Conservation (phyloP, 2,329 filamentous ascomycete genomes). For the Xylaria sp. region DNA sequence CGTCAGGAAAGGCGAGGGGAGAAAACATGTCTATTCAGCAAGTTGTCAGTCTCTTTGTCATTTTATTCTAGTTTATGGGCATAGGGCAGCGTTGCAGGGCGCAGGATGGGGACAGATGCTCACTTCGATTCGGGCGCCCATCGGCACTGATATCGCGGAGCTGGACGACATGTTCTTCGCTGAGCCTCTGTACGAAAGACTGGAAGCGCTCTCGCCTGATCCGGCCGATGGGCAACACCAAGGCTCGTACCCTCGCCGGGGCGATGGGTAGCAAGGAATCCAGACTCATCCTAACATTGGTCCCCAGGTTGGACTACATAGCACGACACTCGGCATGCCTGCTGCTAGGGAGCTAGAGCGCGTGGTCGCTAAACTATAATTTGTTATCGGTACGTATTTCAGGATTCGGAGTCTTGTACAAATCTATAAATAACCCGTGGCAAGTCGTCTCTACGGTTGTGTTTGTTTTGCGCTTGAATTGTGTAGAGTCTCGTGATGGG, state of each 20-base stretch:
- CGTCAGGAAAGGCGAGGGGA: constrained; percentile 85
- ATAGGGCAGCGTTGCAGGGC: background rate
- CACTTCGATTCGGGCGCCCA: constrained; percentile 86
- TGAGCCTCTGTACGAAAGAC: constrained; percentile 80
- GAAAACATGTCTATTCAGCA: constrained; percentile 84
- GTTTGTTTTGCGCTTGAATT: constrained; percentile 13
- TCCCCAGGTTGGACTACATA: constrained; percentile 43
- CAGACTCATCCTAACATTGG: constrained; percentile 78
- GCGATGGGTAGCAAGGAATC: constrained; percentile 92
- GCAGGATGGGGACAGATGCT: constrained; percentile 29
- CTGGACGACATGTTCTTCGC: constrained; percentile 82
- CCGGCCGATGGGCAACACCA: constrained; percentile 86
- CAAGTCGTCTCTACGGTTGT: background rate
- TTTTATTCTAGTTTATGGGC: background rate
- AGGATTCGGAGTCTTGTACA: background rate
- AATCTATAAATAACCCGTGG: background rate
- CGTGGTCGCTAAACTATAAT: constrained; percentile 3
- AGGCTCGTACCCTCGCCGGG: constrained; percentile 87
- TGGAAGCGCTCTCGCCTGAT: constrained; percentile 86
- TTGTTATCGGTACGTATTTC: constrained; percentile 15
- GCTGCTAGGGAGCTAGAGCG: constrained; percentile 19
- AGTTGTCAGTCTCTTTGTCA: constrained; percentile 33
- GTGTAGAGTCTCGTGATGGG: constrained; percentile 13
- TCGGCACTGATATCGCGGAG: constrained; percentile 89
- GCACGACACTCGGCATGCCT: constrained; percentile 46